Conservation (phyloP, 163 green algal species). For the Picocystis sp. region DNA sequence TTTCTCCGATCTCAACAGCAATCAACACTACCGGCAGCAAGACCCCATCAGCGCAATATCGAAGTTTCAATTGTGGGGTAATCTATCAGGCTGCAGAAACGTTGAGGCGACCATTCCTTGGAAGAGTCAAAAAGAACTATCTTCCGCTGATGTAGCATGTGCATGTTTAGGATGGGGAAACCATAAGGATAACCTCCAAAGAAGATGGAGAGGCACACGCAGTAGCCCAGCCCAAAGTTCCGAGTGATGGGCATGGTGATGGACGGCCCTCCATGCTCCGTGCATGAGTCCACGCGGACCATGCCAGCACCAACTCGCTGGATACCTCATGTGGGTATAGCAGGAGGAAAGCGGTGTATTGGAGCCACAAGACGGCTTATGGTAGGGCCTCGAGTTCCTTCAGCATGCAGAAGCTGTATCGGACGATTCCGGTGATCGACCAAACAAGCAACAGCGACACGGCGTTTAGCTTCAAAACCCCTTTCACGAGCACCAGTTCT, state of each 20-base stretch:
- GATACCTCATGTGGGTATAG: constrained; percentile 79
- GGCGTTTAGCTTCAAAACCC: background rate
- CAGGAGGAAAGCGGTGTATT: constrained; percentile 76
- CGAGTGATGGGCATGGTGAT: constrained; percentile 59
- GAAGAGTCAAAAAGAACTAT: too few relatives aligned
- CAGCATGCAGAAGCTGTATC: constrained; percentile 76
- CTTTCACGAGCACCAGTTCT: background rate
- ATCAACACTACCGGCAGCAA: too few relatives aligned
- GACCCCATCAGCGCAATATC: too few relatives aligned
- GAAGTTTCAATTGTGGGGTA: too few relatives aligned
- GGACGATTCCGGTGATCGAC: constrained; percentile 67
- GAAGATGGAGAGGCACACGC: constrained; percentile 27
- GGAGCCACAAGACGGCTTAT: constrained; percentile 59
- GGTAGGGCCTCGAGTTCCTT: constrained; percentile 47
- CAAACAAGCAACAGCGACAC: constrained; percentile 62
- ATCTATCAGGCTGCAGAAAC: too few relatives aligned
- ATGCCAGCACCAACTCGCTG: constrained; percentile 66
- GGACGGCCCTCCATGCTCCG: background rate
- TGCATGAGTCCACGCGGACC: constrained; percentile 23
- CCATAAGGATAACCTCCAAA: constrained; percentile 50
- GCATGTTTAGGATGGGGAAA: constrained; percentile 67
- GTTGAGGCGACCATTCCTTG: too few relatives aligned
- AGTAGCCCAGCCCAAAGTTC: constrained; percentile 75
- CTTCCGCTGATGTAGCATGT: constrained; percentile 70
- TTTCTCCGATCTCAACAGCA: too few relatives aligned